Evolutionary conservation across 768 basidiomycete genomes (phyloP).

Genomic region (Exsudoporus frostii): DNA sequence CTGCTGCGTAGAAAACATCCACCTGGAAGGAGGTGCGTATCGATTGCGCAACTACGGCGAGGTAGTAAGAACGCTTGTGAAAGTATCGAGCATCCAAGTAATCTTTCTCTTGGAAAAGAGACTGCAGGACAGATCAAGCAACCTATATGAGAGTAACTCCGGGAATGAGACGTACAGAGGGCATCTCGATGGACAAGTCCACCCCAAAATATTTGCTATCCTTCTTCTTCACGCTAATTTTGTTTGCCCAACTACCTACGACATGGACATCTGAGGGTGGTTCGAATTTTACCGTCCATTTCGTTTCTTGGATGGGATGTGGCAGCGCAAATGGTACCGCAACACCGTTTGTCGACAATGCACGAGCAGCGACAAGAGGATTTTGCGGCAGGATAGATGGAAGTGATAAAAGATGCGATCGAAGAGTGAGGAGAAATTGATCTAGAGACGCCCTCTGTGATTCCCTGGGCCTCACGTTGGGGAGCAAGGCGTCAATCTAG

Average conservation of each 20-base stretch:
- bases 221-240: constrained; percentile 67
- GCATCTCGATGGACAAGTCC: constrained; percentile 87
- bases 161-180: constrained; percentile 49
- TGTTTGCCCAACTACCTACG: constrained; percentile 85
- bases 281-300: constrained; percentile 86
- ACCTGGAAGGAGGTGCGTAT: constrained; percentile 49
- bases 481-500: constrained; percentile 78
- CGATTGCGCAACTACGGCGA: constrained; percentile 71
- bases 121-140: constrained; percentile 34
- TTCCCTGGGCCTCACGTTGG: constrained; percentile 64
- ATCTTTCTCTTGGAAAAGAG: constrained; percentile 94
- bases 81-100: constrained; percentile 87
- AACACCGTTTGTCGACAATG: constrained; percentile 51
- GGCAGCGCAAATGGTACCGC: constrained; percentile 70
- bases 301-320: constrained; percentile 69
- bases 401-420: constrained; percentile 59
- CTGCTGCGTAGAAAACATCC: constrained; percentile 59
- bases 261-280: constrained; percentile 73
- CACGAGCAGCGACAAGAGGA: constrained; percentile 62
- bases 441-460: constrained; percentile 58
- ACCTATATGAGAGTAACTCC: background rate
- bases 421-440: constrained; percentile 63
- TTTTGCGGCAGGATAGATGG: constrained; percentile 56
- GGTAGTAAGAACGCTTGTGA: constrained; percentile 88
- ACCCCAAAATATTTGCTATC: constrained; percentile 65